Base-by-base conservation (phyloP, 805 yeast species). In the Spathaspora passalidarum region DNA sequence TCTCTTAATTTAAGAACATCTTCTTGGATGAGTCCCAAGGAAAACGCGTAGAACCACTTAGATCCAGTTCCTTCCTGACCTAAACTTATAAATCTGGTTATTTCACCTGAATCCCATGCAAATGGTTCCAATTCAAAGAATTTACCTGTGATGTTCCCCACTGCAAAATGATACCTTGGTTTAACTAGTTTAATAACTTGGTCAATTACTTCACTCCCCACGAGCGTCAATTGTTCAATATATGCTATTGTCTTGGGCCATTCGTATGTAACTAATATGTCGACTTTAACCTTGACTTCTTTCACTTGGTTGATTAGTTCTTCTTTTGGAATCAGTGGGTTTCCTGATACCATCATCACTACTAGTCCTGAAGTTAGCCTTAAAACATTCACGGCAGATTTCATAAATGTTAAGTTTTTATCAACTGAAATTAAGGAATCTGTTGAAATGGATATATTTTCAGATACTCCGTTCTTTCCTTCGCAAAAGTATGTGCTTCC, bases 11-110 rank as follows among this genome's bases (percentile, higher is more conserved):
- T 29, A 14, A 40, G 9, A 7, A 39, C 41, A 16, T 49, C 51
- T 18, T 39, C 52, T 39, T 46, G 46, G 4, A 42, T 45, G 42
- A 26, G 38, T 2, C 49, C 49, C 14, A 54, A 58, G 16, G 61
- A 67, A 23, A 87, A 87, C 0, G 95, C 96, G 65, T 88, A 88
- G 50, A 81, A 83, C 91, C 92, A 88, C 47, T 67, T 65, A 8
- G 72, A 71, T 1, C 75, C 75, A 2, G 77, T 66, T 0, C 82
- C 85, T 59, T 73, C 84, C 41, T 72, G 69, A 0, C 80, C 86
- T 40, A 88, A 59, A 57, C 89, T 81, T 13, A 88, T 75, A 54
- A 85, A 84, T 43, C 95, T 68, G 0, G 89, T 79, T 1, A 74
- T 56, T 11, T 71, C 56, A 0, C 63, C 70, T 2, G 66, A 69